Conservation (phyloP, 768 basidiomycete genomes). For the Russula sp. region DNA sequence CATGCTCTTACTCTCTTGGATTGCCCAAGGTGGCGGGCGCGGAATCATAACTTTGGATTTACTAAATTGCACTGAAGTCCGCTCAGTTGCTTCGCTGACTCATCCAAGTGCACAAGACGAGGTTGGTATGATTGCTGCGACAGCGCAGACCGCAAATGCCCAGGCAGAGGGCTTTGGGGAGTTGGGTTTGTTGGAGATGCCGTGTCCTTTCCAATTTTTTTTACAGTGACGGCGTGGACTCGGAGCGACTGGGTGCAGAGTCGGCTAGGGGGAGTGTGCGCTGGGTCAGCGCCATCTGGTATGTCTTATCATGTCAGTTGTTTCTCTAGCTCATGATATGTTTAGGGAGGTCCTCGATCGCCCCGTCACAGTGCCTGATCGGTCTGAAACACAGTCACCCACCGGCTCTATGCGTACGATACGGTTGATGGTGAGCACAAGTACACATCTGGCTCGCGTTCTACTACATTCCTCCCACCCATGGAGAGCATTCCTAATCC, state of each 20-base stretch:
- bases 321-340: neutral
- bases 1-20: conserved; percentile 83
- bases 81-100: conserved; percentile 74
- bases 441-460: conserved; percentile 59
- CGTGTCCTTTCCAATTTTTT: conserved; percentile 91
- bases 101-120: conserved; percentile 82
- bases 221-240: conserved; percentile 88
- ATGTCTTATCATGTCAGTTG: conserved; percentile 31
- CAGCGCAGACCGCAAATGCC: conserved; percentile 50
- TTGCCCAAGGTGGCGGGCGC: conserved; percentile 75
- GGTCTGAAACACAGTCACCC: conserved; percentile 50
- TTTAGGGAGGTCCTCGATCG: conserved; percentile 77
- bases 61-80: conserved; percentile 81
- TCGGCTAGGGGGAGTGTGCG: conserved; percentile 80
- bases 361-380: conserved; percentile 50
- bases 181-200: conserved; percentile 56
- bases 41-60: conserved; percentile 86
- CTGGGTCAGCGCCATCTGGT: conserved; percentile 93
- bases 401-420: conserved; percentile 68
- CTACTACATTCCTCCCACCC: conserved; percentile 76
- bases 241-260: conserved; percentile 84
- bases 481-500: conserved; percentile 67
- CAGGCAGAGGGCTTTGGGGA: conserved; percentile 41
- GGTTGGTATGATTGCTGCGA: conserved; percentile 81
- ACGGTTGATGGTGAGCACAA: conserved; percentile 48